phyloP scores from a whole-genome alignment of 2,329 filamentous ascomycete genomes.

The Talaromyces marneffei region DNA sequence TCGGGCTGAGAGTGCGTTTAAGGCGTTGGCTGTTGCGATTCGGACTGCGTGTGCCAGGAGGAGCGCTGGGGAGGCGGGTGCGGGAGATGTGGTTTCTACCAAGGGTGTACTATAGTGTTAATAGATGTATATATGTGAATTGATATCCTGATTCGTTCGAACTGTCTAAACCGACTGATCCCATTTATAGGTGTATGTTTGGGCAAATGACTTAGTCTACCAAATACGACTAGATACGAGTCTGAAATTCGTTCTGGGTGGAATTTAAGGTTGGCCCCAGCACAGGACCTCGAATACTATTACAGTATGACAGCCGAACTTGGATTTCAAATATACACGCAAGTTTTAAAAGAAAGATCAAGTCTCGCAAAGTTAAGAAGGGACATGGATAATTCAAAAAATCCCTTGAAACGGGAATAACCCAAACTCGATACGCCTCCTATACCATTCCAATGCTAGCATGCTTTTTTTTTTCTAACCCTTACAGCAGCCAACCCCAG shows the following conservation, averaged over 20 bases:
- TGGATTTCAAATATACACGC: neutral
- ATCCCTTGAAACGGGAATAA: no score
- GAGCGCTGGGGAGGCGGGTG: constrained; percentile 71
- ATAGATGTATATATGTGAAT: neutral
- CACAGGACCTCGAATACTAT: neutral
- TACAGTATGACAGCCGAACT: neutral
- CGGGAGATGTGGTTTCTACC: constrained; percentile 91
- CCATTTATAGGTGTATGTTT: no score
- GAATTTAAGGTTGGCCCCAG: neutral
- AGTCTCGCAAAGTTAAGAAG: no score
- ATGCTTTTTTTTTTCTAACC: neutral
- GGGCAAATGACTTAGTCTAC: no score
- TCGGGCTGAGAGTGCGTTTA: constrained; percentile 92
- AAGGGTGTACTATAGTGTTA: constrained; percentile 63
- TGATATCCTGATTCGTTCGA: neutral
- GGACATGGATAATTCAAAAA: no score
- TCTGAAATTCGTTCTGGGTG: no score
- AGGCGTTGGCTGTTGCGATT: constrained; percentile 85
- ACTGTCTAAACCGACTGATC: neutral
- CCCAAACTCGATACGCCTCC: neutral
- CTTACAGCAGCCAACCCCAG: neutral
- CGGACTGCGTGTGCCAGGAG: constrained; percentile 66
- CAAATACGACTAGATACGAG: no score
- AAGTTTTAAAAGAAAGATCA: no score
- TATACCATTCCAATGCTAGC: neutral